These are phyloP conservation scores for Phyllosticta capitalensis DNA, from an alignment of 2,329 filamentous ascomycete genomes.

Conservation along the genomic window DNA sequence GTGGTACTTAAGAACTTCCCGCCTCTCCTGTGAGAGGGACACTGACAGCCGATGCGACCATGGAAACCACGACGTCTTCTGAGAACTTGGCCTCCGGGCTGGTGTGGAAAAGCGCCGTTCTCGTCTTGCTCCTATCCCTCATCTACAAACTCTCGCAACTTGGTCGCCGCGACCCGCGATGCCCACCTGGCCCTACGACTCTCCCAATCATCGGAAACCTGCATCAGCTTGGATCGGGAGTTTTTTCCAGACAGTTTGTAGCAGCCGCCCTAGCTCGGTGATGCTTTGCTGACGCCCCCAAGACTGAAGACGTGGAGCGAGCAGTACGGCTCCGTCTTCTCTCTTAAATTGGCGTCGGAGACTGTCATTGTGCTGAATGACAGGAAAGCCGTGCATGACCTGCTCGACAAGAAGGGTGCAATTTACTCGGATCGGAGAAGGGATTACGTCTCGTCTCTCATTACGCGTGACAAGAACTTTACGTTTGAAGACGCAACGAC, in stretches of 20 bases:
- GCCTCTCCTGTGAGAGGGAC: too few species aligned
- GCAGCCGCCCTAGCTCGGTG: too few species aligned
- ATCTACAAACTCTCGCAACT: background rate
- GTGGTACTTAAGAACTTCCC: too few species aligned
- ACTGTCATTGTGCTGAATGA: slow-evolving; percentile 35
- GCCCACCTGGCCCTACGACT: background rate
- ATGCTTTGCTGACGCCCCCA: background rate
- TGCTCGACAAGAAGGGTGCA: slow-evolving; percentile 38
- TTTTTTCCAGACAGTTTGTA: slow-evolving; percentile 14
- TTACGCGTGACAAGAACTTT: slow-evolving; percentile 37
- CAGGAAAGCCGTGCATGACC: slow-evolving; percentile 31
- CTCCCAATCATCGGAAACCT: slow-evolving; percentile 1
- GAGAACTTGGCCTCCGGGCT: background rate
- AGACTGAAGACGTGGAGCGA: slow-evolving; percentile 29
- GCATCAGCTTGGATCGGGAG: slow-evolving; percentile 1
- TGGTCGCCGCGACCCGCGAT: background rate
- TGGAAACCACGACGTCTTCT: background rate
- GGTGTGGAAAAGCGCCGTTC: background rate
- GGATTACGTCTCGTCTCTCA: slow-evolving; percentile 33
- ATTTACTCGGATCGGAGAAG: slow-evolving; percentile 36
- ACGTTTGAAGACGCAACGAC: slow-evolving; percentile 15
- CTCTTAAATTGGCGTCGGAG: slow-evolving; percentile 33
- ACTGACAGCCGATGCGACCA: background rate
- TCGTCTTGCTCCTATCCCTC: background rate
- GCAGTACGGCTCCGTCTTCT: slow-evolving; percentile 34